Conservation (phyloP, 768 basidiomycete species). For the Boletales sp. region DNA sequence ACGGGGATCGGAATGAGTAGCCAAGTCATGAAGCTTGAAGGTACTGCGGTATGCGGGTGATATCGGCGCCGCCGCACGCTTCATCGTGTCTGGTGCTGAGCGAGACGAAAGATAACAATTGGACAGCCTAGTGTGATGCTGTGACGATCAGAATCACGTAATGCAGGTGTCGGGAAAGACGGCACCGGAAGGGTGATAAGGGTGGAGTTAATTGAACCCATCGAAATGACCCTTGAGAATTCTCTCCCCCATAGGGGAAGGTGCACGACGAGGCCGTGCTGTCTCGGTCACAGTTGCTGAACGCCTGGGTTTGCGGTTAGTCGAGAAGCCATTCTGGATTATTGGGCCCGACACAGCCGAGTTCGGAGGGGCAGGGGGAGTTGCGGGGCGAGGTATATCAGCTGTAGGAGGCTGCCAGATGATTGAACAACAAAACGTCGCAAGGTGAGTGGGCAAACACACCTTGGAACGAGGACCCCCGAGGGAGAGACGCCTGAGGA, state of each 20-base stretch:
- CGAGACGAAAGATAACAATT: constrained; percentile 1
- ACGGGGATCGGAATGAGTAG: constrained; percentile 3
- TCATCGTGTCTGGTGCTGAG: constrained; percentile 3
- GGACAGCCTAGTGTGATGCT: background rate
- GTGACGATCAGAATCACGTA: constrained; percentile 5
- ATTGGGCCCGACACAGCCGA: constrained; percentile 35
- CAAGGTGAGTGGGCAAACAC: constrained; percentile 18
- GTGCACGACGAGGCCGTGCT: constrained; percentile 58
- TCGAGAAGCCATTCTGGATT: constrained; percentile 12
- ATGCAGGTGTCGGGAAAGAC: background rate
- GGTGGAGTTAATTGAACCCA: constrained; percentile 66
- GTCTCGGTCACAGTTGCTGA: constrained; percentile 54
- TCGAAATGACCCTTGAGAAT: constrained; percentile 91
- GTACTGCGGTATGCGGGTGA: constrained; percentile 7
- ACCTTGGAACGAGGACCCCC: constrained; percentile 59
- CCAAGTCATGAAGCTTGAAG: background rate
- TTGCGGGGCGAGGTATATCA: constrained; percentile 25
- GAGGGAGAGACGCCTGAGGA: constrained; percentile 74
- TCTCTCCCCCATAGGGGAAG: constrained; percentile 88
- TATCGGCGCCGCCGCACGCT: constrained; percentile 9
- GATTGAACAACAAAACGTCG: background rate
- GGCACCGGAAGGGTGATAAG: background rate
- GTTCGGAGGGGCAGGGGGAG: constrained; percentile 50
- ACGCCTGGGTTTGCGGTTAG: constrained; percentile 42
- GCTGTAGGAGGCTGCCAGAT: constrained; percentile 3